phyloP scores from a whole-genome alignment of 2,329 filamentous ascomycete genomes.

The Fusarium sp. region DNA sequence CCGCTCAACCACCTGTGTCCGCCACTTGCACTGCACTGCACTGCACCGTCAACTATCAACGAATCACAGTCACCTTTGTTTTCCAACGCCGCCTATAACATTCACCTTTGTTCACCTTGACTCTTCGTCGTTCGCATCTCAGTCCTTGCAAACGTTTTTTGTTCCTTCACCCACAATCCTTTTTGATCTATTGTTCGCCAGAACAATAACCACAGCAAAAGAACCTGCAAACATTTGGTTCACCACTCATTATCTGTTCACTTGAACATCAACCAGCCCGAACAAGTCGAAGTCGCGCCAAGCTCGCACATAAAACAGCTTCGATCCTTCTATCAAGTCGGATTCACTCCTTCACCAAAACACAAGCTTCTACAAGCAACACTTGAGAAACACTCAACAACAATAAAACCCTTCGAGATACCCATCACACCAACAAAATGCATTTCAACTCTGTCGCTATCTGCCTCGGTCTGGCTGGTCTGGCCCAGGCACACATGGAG shows the following conservation, averaged over 20 bases:
- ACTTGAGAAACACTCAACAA: constrained; percentile 18
- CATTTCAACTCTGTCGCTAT: constrained; percentile 53
- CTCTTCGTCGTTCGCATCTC: constrained; percentile 25
- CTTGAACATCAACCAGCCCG: constrained; percentile 32
- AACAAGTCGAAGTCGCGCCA: constrained; percentile 15
- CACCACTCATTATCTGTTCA: constrained; percentile 35
- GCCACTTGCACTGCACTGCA: constrained; percentile 16
- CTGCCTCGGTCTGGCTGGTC: constrained; percentile 56
- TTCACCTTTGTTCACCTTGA: constrained; percentile 26
- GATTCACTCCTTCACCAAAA: constrained; percentile 19
- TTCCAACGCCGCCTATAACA: constrained; percentile 3
- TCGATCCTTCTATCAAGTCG: constrained; percentile 24
- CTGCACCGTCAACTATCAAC: constrained; percentile 27
- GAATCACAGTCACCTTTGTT: constrained; percentile 15
- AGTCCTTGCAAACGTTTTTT: constrained; percentile 30
- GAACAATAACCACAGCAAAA: constrained; percentile 29
- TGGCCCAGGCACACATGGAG: constrained; percentile 66
- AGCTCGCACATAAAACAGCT: constrained; percentile 26
- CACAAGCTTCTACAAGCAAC: constrained; percentile 17
- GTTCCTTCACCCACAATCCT: constrained; percentile 38
- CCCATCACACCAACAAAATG: constrained; percentile 50
- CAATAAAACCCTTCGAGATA: constrained; percentile 26
- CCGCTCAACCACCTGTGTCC: constrained; percentile 27
- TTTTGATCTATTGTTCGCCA: constrained; percentile 23
- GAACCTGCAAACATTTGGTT: constrained; percentile 22